Base-by-base conservation (phyloP, 2,329 filamentous ascomycete species). In the Cordyceps tenuipes region DNA sequence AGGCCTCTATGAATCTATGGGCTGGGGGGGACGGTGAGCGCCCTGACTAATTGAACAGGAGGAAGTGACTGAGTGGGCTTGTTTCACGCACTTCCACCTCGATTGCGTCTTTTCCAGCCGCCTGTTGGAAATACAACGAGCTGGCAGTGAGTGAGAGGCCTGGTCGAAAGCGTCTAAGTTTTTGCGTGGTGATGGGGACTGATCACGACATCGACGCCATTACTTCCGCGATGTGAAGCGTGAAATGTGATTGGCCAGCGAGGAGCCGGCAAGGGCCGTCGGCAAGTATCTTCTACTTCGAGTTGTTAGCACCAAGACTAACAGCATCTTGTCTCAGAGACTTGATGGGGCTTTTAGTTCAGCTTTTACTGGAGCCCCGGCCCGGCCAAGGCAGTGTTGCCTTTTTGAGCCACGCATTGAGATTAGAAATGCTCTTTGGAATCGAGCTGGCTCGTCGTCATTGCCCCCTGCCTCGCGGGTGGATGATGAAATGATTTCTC, bases 171-270 rank as follows among this genome's bases (percentile, higher is more conserved):
- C 59, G 41, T 57, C 51, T 54, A 50, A 61, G 60, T 61, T 61
- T 57, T 61, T 61, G 60, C 60, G 68, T 67, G 68, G 66, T 63
- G 68, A 70, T 67, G 69, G 68, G 69, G 69, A 73, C 66, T 70
- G 73, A 79, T 78, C 77, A 79, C 77, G 77, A 78, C 77, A 79
- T 79, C 76, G 72, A 73, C 76, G 76, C 77, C 78, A 79, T 73
- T 63, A 71, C 76, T 76, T 76, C 77, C 75, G 75, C 75, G 74
- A 77, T 73, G 70, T 66, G n/a, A 43, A 54, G 36, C 47, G 36
- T 61, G 64, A 62, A 61, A 60, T 61, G 55, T 75, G 70, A 76
- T 76, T 77, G 74, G 73, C 53, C 61, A 59, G 49, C 51, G 48
- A 55, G 55, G 41, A 57, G 36, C 56, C 58, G 58, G 31, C 15